Evolutionary conservation across 1,139 yeast species (phyloP), one percentile per base, ranked within the genome.

Genomic region (Blastobotrys buckinghamii): DNA sequence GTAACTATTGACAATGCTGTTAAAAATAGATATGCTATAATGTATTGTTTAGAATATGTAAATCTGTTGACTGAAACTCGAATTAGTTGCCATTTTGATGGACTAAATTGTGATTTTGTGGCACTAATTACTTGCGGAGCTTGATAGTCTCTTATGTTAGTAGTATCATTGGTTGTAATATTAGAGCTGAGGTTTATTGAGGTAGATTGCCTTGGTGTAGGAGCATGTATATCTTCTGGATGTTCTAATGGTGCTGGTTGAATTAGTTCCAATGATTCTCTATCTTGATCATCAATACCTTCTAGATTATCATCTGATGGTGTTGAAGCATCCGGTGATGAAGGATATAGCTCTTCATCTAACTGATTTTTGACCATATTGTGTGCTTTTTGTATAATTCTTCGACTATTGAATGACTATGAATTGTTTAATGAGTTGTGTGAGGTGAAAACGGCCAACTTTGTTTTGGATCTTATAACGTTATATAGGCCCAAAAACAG

Each of bases 11-110:
- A 54, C 37, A 54, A 40, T 34, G 48, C n/a, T 10, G 57, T 54
- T 39, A 54, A 34, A 1, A 51, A 6, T 7, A 53, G 38, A 42
- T 54, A 54, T 9, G 44, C 55, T 24, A 53, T 29, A 17, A 54
- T 54, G 33, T 54, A 54, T 42, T 54, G 51, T 30, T 45, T 53
- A 9, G 57, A 54, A 37, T 54, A 54, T 3, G 57, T 54, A 49
- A 54, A 54, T 20, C 56, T 44, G 24, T 53, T 54, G 27, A 55
- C 57, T 1, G 51, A 40, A 4, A 54, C 55, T 12, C 53, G 26
- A 24, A 54, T 49, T 37, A 54, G 41, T 26, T 53, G 54, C 40
- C 51, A 50, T 27, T 47, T 50, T 6, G 48, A 27, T 16, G 53
- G 52, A 22, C 50, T 22, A 42, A 54, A 53, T 42, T 54, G 57